phyloP scores from a whole-genome alignment of 257 asterid species.

The Solanum okadae region DNA sequence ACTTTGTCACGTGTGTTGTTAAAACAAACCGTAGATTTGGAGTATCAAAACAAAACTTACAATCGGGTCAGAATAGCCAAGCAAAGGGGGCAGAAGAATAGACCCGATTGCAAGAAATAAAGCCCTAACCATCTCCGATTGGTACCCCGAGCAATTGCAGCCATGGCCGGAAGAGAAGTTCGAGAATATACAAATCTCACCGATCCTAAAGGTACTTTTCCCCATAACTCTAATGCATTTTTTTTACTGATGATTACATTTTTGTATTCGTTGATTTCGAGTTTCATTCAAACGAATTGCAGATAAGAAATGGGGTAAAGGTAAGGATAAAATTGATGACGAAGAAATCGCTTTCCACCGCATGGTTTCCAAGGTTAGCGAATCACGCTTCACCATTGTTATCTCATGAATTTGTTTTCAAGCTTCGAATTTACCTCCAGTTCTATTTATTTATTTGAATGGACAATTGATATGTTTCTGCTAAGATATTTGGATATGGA shows the following conservation, averaged over 20 bases:
- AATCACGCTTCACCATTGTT: conserved; percentile 35
- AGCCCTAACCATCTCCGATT: neutral
- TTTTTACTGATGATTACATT: neutral
- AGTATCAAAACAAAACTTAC: neutral
- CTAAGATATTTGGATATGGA: neutral
- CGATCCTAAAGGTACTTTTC: conserved; percentile 76
- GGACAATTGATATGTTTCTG: neutral
- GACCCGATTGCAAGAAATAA: neutral
- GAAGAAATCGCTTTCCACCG: conserved; percentile 93
- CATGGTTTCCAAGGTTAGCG: conserved; percentile 97
- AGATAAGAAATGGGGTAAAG: conserved; percentile 83
- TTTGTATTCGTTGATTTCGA: neutral
- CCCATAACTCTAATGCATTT: neutral
- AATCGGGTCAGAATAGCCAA: neutral
- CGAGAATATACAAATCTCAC: conserved; percentile 91
- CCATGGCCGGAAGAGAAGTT: conserved; percentile 93
- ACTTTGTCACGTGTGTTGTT: neutral
- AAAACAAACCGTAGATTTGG: neutral
- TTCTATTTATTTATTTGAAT: too few species aligned
- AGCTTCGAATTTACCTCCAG: neutral
- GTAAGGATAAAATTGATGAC: conserved; percentile 78
- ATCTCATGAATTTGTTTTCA: neutral
- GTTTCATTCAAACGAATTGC: conserved; percentile 4
- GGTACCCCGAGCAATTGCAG: neutral
- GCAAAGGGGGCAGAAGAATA: neutral